Conservation (phyloP, 1,284 basidiomycete genomes). For the Omphalotus olearius region DNA sequence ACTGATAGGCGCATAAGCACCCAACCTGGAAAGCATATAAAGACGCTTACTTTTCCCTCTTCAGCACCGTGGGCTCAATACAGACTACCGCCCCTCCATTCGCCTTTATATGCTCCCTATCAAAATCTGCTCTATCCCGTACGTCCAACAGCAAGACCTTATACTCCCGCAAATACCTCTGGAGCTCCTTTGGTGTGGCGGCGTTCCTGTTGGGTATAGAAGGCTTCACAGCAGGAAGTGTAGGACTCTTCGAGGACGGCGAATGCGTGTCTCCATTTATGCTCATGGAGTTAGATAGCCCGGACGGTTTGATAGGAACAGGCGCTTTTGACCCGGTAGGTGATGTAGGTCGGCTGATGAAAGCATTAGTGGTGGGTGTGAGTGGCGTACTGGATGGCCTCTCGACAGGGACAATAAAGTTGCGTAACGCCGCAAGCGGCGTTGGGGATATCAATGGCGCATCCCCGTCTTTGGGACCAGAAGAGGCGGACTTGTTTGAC, state of each 20-base stretch:
- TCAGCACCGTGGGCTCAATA: conserved; percentile 79
- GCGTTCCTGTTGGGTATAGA: conserved; percentile 37
- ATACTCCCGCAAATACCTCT: conserved; percentile 56
- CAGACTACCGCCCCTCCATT: conserved; percentile 65
- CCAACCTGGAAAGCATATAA: not conserved
- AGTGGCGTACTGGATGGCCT: conserved; percentile 73
- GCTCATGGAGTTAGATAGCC: conserved; percentile 28
- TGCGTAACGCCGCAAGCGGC: conserved; percentile 12
- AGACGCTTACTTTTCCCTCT: conserved; percentile 58
- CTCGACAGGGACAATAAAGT: conserved; percentile 42
- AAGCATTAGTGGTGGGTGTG: conserved; percentile 50
- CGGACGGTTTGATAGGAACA: conserved; percentile 42
- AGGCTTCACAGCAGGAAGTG: not conserved
- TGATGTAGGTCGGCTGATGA: conserved; percentile 55
- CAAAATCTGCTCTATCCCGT: conserved; percentile 73
- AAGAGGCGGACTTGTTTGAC: conserved; percentile 17
- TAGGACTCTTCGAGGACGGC: not conserved
- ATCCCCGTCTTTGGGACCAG: conserved; percentile 1
- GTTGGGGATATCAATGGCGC: conserved; percentile 18
- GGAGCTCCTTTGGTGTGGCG: conserved; percentile 58
- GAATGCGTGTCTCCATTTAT: not conserved
- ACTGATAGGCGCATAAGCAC: conserved; percentile 34
- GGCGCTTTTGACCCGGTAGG: conserved; percentile 26
- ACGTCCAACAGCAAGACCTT: conserved; percentile 83
- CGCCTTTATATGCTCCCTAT: conserved; percentile 66